phyloP scores from a whole-genome alignment of 257 asterid genomes.

The Rauvolfia tetraphylla region DNA sequence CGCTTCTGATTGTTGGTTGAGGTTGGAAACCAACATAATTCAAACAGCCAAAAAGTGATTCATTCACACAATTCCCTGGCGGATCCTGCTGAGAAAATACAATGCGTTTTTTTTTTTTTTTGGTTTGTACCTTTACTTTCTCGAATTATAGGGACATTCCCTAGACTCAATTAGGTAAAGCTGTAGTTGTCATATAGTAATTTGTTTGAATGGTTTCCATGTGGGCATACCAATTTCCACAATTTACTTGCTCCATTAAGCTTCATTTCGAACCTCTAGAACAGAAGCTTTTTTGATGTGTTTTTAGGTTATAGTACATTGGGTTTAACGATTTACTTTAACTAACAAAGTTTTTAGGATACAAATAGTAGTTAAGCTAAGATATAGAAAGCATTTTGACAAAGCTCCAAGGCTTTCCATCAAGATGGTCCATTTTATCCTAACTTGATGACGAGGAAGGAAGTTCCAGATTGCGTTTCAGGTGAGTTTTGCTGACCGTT shows the following conservation, averaged over 20 bases:
- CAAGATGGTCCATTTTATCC: slow-evolving; percentile 1
- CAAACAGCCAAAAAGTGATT: neutral
- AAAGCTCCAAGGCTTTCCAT: neutral
- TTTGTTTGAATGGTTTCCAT: no score
- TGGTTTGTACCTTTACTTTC: no score
- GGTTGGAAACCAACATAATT: slow-evolving; percentile 6
- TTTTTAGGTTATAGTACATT: no score
- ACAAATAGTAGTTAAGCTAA: neutral
- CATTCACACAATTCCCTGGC: neutral
- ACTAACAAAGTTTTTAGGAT: no score
- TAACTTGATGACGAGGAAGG: neutral
- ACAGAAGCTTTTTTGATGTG: no score
- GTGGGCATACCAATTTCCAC: no score
- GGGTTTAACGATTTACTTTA: no score
- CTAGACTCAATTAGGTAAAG: no score
- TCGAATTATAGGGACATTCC: no score
- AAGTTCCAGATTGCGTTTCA: neutral
- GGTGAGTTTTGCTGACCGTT: neutral
- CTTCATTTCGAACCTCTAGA: neutral
- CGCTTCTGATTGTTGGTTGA: no score
- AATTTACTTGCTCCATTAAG: neutral
- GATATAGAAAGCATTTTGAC: slow-evolving; percentile 6
- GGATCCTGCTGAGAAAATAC: neutral
- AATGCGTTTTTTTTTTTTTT: no score
- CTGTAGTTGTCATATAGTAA: no score